Base-by-base conservation (phyloP, 306 rosid species). In the Herpetospermum pedunculosum region DNA sequence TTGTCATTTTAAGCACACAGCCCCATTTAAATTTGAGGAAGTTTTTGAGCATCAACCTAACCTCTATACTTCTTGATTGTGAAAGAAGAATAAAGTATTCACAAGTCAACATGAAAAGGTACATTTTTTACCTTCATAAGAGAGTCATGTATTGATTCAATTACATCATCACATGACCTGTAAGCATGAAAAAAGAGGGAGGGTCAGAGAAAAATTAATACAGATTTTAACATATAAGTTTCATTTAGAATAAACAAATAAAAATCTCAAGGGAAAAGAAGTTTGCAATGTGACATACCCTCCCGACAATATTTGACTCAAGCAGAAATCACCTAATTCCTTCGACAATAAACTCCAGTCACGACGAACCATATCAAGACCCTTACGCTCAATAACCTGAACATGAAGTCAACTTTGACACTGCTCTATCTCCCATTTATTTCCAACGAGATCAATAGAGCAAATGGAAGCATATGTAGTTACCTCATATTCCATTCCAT, bases 361-460 rank as follows among this genome's bases (percentile, higher is more conserved):
- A 73, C 92, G 94, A 29, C 99, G 90, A 83, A 94, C 99, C 85
- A 91, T 94, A 81, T 94, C 99, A 82, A 94, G 99, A 72, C 98
- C 98, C 83, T 94, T 94, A 21, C 98, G 92, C 83, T 91, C 97
- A 81, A 88, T 91, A 79, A 89, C 91, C 98, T 93, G 82, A 78
- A 30, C 38, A 40, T 50, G 29, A 72, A 55, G 70, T 76, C 71
- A 67, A 78, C 60, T 34, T 69, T 73, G 35, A 34, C 38, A 34
- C 37, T 49, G 71, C 57, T 71, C 69, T 57, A 21, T 48, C 68
- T 57, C 80, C 79, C 76, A 41, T 26, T 47, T 43, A 38, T 49
- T 28, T 54, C 71, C 46, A 16, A 38, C 5, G 12, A 21, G 29
- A 44, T 7, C 71, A 60, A 40, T 4, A 18, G 55, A 28, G 40